Conservation (phyloP, 768 basidiomycete genomes). For the Tulasnella calospora region DNA sequence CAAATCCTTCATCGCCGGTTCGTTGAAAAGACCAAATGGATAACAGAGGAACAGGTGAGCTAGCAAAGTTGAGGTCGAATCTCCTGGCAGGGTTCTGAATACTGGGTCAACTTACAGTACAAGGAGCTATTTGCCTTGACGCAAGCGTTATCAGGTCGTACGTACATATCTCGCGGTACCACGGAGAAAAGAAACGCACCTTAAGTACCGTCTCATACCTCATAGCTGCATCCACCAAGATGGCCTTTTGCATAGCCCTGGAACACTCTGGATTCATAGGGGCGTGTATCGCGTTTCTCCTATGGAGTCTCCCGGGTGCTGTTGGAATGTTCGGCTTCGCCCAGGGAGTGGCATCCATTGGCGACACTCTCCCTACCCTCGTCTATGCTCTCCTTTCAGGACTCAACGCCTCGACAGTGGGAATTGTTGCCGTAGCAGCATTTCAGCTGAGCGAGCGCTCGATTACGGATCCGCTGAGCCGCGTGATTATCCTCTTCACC, state of each 20-base stretch:
- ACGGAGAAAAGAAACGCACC: background rate
- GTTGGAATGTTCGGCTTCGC: slow-evolving; percentile 47
- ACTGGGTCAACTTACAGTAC: background rate
- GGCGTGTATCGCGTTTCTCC: slow-evolving; percentile 18
- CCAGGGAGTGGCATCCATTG: slow-evolving; percentile 44
- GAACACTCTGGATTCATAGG: slow-evolving; percentile 17
- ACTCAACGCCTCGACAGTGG: slow-evolving; percentile 52
- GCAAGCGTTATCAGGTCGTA: slow-evolving; percentile 44
- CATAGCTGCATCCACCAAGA: background rate
- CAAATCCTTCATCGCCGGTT: slow-evolving; percentile 44
- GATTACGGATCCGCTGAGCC: slow-evolving; percentile 45
- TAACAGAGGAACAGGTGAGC: slow-evolving; percentile 28
- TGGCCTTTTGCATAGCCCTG: slow-evolving; percentile 11
- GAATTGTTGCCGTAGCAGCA: slow-evolving; percentile 50
- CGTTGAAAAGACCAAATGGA: slow-evolving; percentile 35
- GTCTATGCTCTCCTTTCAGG: slow-evolving; percentile 52
- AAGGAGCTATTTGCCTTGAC: slow-evolving; percentile 17
- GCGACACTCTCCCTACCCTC: slow-evolving; percentile 42
- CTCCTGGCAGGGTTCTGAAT: background rate
- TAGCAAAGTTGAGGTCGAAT: background rate
- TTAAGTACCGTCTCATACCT: background rate
- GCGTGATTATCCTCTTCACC: slow-evolving; percentile 42
- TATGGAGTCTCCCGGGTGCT: slow-evolving; percentile 42
- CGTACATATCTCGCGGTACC: background rate
- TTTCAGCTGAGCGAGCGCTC: slow-evolving; percentile 45